A percentile compares a stretch with the other conserved stretches of the same genome.
These are phyloP conservation scores for Aaosphaeria pasadenensis DNA, from an alignment of 2,329 filamentous ascomycete genomes.

Conservation along the genomic window DNA sequence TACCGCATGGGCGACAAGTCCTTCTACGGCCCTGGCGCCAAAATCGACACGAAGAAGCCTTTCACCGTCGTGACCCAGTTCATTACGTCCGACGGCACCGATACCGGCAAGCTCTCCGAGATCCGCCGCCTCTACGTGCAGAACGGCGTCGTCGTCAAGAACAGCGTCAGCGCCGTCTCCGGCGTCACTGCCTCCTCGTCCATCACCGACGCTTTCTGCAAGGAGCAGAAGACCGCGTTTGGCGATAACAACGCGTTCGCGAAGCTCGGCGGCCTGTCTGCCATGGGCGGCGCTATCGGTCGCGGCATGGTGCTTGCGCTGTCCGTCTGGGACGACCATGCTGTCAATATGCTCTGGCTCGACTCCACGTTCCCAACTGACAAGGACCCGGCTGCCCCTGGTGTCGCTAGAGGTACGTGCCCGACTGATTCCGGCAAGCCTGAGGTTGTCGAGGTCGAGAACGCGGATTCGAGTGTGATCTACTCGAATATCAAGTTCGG, in stretches of 20 bases:
- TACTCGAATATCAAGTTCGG: constrained; percentile 26
- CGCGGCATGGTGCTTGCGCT: constrained; percentile 62
- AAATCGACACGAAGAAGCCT: constrained; percentile 32
- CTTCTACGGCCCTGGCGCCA: constrained; percentile 58
- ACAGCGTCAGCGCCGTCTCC: constrained; percentile 35
- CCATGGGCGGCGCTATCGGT: constrained; percentile 51
- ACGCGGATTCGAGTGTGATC: constrained; percentile 10
- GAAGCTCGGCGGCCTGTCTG: constrained; percentile 50
- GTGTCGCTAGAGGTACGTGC: constrained; percentile 16
- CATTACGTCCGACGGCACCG: constrained; percentile 26
- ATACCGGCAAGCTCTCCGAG: constrained; percentile 37
- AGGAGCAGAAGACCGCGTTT: constrained; percentile 51
- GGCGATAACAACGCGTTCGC: constrained; percentile 51
- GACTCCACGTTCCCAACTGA: constrained; percentile 57
- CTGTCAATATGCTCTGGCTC: constrained; percentile 68
- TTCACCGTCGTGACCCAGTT: constrained; percentile 49
- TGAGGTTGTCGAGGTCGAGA: constrained; percentile 8
- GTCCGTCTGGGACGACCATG: constrained; percentile 59
- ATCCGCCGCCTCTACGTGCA: constrained; percentile 45
- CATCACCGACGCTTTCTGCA: constrained; percentile 56
- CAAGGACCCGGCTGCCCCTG: constrained; percentile 8
- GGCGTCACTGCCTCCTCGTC: constrained; percentile 46
- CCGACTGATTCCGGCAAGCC: constrained; percentile 13
- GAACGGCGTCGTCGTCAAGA: constrained; percentile 43
- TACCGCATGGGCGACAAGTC: constrained; percentile 60